Evolutionary conservation across 75 land plant species (phyloP), one percentile per base, ranked within the genome.

Genomic region (Azolla pinnata): DNA sequence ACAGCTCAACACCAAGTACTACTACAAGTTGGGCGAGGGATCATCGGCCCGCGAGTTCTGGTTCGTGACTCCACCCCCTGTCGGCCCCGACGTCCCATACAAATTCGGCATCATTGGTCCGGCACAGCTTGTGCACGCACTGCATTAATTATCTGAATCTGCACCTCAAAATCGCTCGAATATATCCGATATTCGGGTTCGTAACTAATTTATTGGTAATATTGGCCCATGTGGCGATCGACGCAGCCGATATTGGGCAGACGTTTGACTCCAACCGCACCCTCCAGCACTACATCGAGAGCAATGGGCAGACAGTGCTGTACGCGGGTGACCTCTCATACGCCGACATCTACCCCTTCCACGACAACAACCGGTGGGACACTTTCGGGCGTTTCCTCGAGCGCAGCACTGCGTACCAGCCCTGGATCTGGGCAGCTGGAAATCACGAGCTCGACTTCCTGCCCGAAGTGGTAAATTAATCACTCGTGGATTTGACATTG

Each of bases 401-500:
- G 48, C 60, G 38, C 54, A 81, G 83, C 64, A 59, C 87, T 49
- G 98, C 96, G 19, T 88, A 93, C 73, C 96, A 93, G 70, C 87
- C 98, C n/a, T 93, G 89, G 87, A 81, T 93, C 8, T 93, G 96
- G 98, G 69, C 84, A 24, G 63, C 76, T 25, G 97, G 97, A 45
- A 93, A 93, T 75, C 98, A 93, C 71, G 84, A 78, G 68, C 67
- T 85, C 19, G 81, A 81, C 29, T 81, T 69, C 59, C 38, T 58
- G 45, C 84, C 84, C 10, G 50, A 47, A 16, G 18, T 47, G 50
- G 50, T 47, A 47, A 47, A 3, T 20, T 16, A 38, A 38, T 38
- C 10, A n/a, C n/a, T n/a, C n/a, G n/a, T n/a, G n/a, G n/a, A n/a
- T n/a, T n/a, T n/a, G n/a, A n/a, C 40, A 35, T 12, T 35, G 5